phyloP scores from a whole-genome alignment of 306 rosid genomes.

The Prunus kanzakura region DNA sequence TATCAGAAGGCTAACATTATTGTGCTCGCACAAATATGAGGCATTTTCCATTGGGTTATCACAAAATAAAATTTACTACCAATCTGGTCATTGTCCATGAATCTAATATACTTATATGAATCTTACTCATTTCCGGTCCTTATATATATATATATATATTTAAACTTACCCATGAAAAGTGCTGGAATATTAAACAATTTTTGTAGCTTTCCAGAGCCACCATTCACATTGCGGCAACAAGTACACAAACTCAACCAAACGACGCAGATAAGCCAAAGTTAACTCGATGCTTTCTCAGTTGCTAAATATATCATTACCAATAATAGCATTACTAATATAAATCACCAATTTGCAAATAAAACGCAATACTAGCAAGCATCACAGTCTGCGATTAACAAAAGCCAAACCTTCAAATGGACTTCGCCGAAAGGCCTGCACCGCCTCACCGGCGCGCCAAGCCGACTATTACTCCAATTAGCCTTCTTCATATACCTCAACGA shows the following conservation, averaged over 20 bases:
- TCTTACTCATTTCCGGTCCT: not conserved
- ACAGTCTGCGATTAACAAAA: not conserved
- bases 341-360: not conserved
- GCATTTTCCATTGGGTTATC: not conserved
- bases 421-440: slow-evolving; percentile 92
- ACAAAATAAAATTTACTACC: not conserved
- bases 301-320: not conserved
- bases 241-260: not conserved
- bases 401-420: slow-evolving; percentile 92
- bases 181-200: not conserved
- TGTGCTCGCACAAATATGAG: not conserved
- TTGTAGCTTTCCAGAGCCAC: not conserved
- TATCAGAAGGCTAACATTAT: not conserved
- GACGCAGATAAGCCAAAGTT: not conserved
- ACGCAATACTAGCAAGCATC: not conserved
- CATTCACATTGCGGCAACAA: not conserved
- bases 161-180: not conserved
- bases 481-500: slow-evolving; percentile 67
- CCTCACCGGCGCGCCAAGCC: slow-evolving; percentile 37
- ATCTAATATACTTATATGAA: not conserved
- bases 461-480: slow-evolving; percentile 66
- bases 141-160: too few relatives aligned
- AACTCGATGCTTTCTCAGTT: not conserved
- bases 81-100: not conserved
- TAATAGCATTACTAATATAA: not conserved